Evolutionary conservation across 2,329 filamentous ascomycete genomes (phyloP), one percentile per base, ranked within the genome.

Genomic region (Curvularia verruculosa): DNA sequence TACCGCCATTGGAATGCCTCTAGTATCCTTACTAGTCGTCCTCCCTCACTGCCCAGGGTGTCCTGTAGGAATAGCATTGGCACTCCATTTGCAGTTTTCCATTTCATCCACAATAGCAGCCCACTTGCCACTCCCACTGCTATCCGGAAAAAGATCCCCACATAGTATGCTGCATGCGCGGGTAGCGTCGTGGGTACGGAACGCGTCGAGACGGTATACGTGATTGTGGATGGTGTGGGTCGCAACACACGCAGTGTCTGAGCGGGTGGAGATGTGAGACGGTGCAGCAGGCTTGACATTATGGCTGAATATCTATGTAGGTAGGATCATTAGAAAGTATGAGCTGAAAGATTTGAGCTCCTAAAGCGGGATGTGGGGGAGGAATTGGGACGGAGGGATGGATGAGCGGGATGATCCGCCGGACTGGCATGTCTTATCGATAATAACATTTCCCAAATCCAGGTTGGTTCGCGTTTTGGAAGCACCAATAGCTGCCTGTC

Each of bases 191-290:
- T 75, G 34, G 77, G 78, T 12, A 76, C 71, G 12, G 90, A 86
- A 43, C 87, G 86, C 56, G 93, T 97, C 34, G 93, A 95, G 54
- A 97, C 91, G 28, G 90, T 96, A 82, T 94, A 98, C 65, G 91
- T 89, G 73, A 91, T 88, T n/a, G 95, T 96, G 2, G 92, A 96
- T 45, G 91, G 89, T 23, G 95, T 82, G 12, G 81, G 81, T n/a
- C 69, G 63, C 9, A 71, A 51, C 12, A 58, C 67, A 8, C 53
- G 69, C 0, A 75, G 62, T 5, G 61, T 68, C 19, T 71, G 69
- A 3, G 58, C 36, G 2, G 70, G 66, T 2, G 73, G 74, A 13
- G 71, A 67, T 7, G 53, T 68, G 18, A 74, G 53, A 49, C 61
- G 63, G n/a, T 65, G 58, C 24, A 75, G 53, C 7, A 69, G 28